Evolutionary conservation across 23 red algal species (phyloP).

Genomic region (Rhodosorus marinus): DNA sequence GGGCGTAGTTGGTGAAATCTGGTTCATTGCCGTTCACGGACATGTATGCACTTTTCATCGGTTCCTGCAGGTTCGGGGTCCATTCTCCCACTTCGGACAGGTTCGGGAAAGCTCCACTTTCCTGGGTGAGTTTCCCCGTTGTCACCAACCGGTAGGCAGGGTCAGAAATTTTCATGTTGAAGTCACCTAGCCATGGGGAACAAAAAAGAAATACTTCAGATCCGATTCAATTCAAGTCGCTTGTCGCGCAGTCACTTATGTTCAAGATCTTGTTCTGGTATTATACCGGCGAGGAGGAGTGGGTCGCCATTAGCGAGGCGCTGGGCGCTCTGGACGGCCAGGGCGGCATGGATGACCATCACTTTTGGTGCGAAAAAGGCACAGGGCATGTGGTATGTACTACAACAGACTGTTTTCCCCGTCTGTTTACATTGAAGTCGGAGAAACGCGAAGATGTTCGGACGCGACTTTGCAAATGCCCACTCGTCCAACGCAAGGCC

Average conservation of each 20-base stretch:
- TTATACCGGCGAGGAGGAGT: constrained; percentile 32
- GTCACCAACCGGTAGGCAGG: constrained; percentile 31
- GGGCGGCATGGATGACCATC: constrained; percentile 44
- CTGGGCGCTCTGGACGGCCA: constrained; percentile 29
- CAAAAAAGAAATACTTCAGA: no score
- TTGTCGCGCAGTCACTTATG: no score
- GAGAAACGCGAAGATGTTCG: constrained; percentile 36
- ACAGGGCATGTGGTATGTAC: constrained; percentile 68
- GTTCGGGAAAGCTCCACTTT: constrained; percentile 13
- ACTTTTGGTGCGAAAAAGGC: constrained; percentile 41
- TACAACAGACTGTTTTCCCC: constrained; percentile 26
- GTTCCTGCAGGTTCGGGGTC: constrained; percentile 10
- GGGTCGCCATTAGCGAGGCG: constrained; percentile 26
- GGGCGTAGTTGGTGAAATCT: constrained; percentile 48
- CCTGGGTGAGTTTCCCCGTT: constrained; percentile 13
- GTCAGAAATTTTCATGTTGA: constrained; percentile 57
- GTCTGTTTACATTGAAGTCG: constrained; percentile 31
- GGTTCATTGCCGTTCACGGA: constrained; percentile 37
- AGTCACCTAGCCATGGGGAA: no score
- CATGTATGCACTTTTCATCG: constrained; percentile 47
- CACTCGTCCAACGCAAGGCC: constrained; percentile 16
- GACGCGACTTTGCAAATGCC: constrained; percentile 17
- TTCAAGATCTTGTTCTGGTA: no score
- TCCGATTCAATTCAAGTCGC: no score
- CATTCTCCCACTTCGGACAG: constrained; percentile 12